Evolutionary conservation across 306 rosid species (phyloP).

Genomic region (Prunus fruticosa): DNA sequence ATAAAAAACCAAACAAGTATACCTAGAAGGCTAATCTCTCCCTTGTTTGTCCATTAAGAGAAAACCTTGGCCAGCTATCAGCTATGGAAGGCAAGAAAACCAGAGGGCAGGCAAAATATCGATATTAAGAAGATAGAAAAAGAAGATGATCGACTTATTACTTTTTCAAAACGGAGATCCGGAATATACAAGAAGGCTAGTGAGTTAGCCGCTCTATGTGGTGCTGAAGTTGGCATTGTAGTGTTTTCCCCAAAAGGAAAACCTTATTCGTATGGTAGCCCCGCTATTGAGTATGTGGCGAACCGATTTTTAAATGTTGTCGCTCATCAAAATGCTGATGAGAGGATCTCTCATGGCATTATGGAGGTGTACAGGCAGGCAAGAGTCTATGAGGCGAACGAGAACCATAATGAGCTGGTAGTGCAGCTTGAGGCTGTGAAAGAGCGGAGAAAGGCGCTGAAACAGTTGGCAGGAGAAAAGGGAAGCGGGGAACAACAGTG

Average conservation of each 20-base stretch:
- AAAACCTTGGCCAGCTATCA: background rate
- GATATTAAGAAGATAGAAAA: slow-evolving; percentile 17
- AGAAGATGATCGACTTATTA: background rate
- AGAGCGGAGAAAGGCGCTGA: background rate
- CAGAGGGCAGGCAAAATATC: slow-evolving; percentile 13
- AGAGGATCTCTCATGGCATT: background rate
- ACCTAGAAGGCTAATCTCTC: background rate
- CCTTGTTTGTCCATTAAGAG: background rate
- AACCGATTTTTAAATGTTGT: background rate
- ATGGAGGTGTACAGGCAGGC: background rate
- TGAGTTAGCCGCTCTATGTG: slow-evolving; percentile 9
- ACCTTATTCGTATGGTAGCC: slow-evolving; percentile 2
- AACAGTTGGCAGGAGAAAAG: background rate
- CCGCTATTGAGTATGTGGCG: background rate
- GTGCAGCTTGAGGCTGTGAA: background rate
- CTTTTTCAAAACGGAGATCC: slow-evolving; percentile 12
- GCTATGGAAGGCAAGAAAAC: background rate
- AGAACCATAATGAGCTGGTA: background rate
- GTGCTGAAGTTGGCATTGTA: slow-evolving; percentile 1
- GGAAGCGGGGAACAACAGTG: background rate
- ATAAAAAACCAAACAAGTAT: background rate
- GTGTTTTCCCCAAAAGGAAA: slow-evolving; percentile 13
- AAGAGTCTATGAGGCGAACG: background rate
- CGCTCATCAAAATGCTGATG: too few species aligned
- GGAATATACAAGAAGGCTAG: slow-evolving; percentile 18